Conservation (phyloP, 1,284 basidiomycete species). For the Papiliotrema nemorosa region DNA sequence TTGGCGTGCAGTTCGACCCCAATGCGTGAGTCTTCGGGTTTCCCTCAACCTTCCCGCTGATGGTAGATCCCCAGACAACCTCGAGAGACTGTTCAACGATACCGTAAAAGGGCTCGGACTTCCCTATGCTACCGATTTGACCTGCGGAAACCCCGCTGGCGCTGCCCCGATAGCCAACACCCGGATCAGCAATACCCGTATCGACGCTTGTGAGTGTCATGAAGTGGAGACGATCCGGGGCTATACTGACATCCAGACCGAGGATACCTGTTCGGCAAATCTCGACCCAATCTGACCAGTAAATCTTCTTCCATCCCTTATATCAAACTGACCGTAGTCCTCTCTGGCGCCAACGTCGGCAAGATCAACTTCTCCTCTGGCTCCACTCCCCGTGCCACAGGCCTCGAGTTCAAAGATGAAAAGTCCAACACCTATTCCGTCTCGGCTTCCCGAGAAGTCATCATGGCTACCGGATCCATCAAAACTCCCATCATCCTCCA, state of each 20-base stretch:
- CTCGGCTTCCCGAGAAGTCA: slow-evolving; percentile 46
- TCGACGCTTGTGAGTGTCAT: slow-evolving; percentile 31
- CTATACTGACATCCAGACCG: slow-evolving; percentile 22
- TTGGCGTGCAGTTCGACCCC: slow-evolving; percentile 24
- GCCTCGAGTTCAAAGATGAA: slow-evolving; percentile 31
- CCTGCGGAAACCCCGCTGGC: slow-evolving; percentile 37
- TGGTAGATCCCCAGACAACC: slow-evolving; percentile 12
- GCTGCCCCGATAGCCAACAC: slow-evolving; percentile 33
- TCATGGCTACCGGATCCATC: slow-evolving; percentile 50
- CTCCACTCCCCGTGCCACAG: slow-evolving; percentile 26
- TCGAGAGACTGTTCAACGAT: slow-evolving; percentile 31
- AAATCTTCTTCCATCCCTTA: background rate
- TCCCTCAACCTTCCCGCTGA: background rate
- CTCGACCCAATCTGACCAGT: slow-evolving; percentile 34
- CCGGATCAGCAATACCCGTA: slow-evolving; percentile 18
- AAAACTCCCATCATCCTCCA: slow-evolving; percentile 51
- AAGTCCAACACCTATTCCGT: slow-evolving; percentile 50
- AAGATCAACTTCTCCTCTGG: slow-evolving; percentile 24
- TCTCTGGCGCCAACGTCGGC: slow-evolving; percentile 35
- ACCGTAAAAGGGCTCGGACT: slow-evolving; percentile 22
- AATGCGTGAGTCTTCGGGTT: slow-evolving; percentile 7
- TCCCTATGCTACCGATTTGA: slow-evolving; percentile 32
- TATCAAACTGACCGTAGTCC: slow-evolving; percentile 14
- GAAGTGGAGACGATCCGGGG: background rate
- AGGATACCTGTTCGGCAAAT: slow-evolving; percentile 30